A percentile compares a stretch with the other conserved stretches of the same genome.
phyloP scores from a whole-genome alignment of 345 rosid genomes.

The Mallotus nudiflorus region DNA sequence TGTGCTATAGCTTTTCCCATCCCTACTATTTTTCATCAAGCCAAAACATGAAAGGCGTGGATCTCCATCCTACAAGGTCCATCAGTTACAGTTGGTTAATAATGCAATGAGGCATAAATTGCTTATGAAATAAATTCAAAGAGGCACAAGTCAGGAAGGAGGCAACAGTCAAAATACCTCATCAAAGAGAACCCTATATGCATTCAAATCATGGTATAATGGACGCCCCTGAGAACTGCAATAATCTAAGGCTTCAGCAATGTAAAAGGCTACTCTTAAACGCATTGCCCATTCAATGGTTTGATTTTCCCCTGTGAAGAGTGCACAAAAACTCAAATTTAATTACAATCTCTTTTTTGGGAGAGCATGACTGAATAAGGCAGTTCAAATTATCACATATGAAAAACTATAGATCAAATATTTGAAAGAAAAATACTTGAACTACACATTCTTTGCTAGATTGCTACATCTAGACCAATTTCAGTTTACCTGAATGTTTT shows the following conservation, averaged over 20 bases:
- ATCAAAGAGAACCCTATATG: constrained; percentile 95
- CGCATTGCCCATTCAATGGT: constrained; percentile 97
- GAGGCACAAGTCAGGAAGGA: background rate
- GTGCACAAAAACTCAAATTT: constrained; percentile 22
- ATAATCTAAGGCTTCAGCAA: constrained; percentile 93
- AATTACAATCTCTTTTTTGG: constrained; percentile 14
- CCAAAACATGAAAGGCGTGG: constrained; percentile 98
- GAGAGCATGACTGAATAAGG: background rate
- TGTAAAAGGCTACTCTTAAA: constrained; percentile 80
- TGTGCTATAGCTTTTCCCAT: constrained; percentile 94
- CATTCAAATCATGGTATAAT: constrained; percentile 92
- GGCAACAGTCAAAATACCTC: constrained; percentile 52
- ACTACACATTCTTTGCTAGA: background rate
- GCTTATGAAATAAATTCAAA: constrained; percentile 2
- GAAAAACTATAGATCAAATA: too few relatives aligned
- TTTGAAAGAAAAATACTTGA: background rate
- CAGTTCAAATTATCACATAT: too few relatives aligned
- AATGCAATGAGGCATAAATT: background rate
- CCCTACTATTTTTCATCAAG: constrained; percentile 91
- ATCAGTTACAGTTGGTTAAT: constrained; percentile 13
- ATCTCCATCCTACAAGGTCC: constrained; percentile 78
- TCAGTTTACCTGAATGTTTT: background rate
- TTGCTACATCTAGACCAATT: background rate
- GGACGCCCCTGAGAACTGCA: constrained; percentile 77
- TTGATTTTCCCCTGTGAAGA: constrained; percentile 84